Evolutionary conservation across 148 eudicot species (phyloP).

Genomic region (Silene uniflora): DNA sequence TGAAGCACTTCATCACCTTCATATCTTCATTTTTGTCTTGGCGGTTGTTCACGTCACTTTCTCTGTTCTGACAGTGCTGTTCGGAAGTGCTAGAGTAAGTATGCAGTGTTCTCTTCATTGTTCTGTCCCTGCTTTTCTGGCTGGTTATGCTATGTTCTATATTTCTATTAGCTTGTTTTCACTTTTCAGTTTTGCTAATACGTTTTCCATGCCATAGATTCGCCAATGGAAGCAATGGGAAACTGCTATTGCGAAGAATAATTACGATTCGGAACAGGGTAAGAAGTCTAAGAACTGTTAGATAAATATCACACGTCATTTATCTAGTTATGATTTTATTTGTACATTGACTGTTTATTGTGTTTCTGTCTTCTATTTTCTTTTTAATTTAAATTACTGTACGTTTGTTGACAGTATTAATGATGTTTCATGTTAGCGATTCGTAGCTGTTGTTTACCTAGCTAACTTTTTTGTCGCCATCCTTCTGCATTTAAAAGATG

Average conservation of each 20-base stretch:
- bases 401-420: not conserved
- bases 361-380: too few relatives aligned
- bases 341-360: too few relatives aligned
- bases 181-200: conserved; percentile 2
- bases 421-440: too few relatives aligned
- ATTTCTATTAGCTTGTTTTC: not conserved
- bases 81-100: conserved; percentile 70
- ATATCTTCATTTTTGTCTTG: conserved; percentile 85
- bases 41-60: conserved; percentile 75
- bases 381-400: too few relatives aligned
- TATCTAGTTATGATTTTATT: too few relatives aligned
- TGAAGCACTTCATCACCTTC: conserved; percentile 84
- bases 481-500: not conserved
- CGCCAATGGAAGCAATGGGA: conserved; percentile 94
- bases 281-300: conserved; percentile 12
- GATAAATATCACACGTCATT: not conserved
- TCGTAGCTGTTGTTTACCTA: not conserved
- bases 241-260: conserved; percentile 51
- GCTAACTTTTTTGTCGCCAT: not conserved
- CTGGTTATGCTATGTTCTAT: not conserved
- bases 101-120: conserved; percentile 4
- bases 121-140: not conserved
- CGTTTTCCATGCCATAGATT: conserved; percentile 40
- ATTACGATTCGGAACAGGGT: conserved; percentile 49
- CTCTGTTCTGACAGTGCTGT: conserved; percentile 63